Conservation (phyloP, 2,329 filamentous ascomycete species). For the Penicillium sp. region DNA sequence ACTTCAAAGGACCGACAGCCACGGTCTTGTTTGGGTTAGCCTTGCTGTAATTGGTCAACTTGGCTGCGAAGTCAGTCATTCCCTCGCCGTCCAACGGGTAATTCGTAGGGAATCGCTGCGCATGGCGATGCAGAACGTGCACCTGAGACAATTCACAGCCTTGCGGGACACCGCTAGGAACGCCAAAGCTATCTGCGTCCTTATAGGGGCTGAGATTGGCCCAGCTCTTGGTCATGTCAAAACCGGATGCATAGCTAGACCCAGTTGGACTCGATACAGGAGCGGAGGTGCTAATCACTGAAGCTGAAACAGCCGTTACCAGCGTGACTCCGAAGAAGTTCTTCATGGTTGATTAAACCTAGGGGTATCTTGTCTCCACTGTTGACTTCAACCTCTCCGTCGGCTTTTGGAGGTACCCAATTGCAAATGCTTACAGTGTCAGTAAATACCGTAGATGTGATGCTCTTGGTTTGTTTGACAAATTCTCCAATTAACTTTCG, state of each 20-base stretch:
- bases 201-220: conserved; percentile 34
- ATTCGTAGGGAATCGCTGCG: conserved; percentile 52
- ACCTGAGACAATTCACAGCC: conserved; percentile 58
- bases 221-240: conserved; percentile 34
- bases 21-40: conserved; percentile 31
- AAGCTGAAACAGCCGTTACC: conserved; percentile 6
- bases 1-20: conserved; percentile 51
- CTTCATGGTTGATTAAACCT: conserved; percentile 10
- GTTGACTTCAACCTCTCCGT: background rate
- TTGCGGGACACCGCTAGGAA: conserved; percentile 48
- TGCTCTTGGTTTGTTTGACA: too few relatives aligned
- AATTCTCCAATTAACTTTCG: background rate
- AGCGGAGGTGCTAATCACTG: conserved; percentile 6
- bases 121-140: conserved; percentile 56
- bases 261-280: conserved; percentile 24
- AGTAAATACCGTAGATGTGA: background rate
- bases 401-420: background rate
- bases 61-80: conserved; percentile 50
- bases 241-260: conserved; percentile 27
- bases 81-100: conserved; percentile 51
- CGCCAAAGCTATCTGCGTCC: conserved; percentile 25
- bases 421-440: background rate
- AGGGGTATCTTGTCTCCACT: background rate
- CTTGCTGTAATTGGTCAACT: conserved; percentile 49
- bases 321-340: conserved; percentile 3